Percentiles rank a stretch among this genome's conserved stretches.
These are phyloP conservation scores for Trichoderma sp. DNA, from an alignment of 2,329 filamentous ascomycete genomes.

Conservation along the genomic window DNA sequence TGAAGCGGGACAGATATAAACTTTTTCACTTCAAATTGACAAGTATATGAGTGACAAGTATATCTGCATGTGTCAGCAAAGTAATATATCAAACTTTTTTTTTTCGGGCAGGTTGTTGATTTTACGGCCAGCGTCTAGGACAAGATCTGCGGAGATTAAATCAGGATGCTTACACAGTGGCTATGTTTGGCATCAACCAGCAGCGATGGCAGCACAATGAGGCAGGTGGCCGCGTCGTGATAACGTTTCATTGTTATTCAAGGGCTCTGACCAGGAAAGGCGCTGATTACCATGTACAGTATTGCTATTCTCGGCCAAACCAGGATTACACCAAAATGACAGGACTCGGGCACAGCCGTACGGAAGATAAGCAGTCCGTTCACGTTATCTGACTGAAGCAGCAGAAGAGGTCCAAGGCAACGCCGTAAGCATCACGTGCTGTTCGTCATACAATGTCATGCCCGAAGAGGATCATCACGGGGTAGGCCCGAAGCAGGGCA, in stretches of 20 bases:
- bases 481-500: background rate
- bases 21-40: background rate
- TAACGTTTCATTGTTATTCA: background rate
- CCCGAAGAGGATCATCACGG: conserved; percentile 5
- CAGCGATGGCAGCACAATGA: background rate
- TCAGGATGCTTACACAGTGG: background rate
- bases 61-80: background rate
- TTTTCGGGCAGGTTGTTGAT: background rate
- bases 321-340: background rate
- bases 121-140: background rate
- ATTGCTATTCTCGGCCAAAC: background rate
- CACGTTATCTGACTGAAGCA: background rate
- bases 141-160: background rate
- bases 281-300: background rate
- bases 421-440: background rate
- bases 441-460: background rate
- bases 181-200: background rate
- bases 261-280: background rate
- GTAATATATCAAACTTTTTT: background rate
- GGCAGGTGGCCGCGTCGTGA: background rate
- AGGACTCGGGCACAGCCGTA: background rate
- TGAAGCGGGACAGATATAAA: background rate
- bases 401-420: background rate
- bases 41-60: background rate
- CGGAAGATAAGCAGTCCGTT: background rate